Evolutionary conservation across 2,329 filamentous ascomycete species (phyloP), one percentile per base, ranked within the genome.

Genomic region (Trichoderma asperellum): DNA sequence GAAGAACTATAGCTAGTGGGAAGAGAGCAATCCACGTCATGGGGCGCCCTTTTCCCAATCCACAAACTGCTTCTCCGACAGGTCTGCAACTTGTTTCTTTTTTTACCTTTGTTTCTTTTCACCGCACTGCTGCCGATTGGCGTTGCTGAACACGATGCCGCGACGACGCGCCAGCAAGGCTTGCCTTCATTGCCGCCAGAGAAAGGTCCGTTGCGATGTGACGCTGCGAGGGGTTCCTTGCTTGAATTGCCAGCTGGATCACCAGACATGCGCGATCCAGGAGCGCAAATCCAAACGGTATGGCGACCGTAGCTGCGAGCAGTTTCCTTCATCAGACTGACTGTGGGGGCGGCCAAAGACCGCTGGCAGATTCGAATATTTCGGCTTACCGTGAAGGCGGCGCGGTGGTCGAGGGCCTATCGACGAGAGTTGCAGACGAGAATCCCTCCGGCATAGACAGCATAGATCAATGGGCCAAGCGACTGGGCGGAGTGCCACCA

Each of bases 181-280:
- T 4, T 69, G 68, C 29, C 52, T 66, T 18, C 68, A 63, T 32
- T 69, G 68, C 4, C 68, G 61, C 40, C 61, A 59, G 2, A 63
- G 71, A 66, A 73, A 73, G 24, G 70, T 73, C 10, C 70, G 71
- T 4, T 73, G 71, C 62, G 69, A 73, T 43, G 71, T 73, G 35
- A 68, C 65, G 5, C 40, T 69, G 18, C 53, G 56, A 18, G 71
- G 71, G 5, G 58, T 67, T 18, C 71, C 71, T 10, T 73, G 71
- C 52, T 68, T 70, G 32, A 73, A 72, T 43, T 73, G 71, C 47
- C 62, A 63, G 32, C 57, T 72, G 5, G 71, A 72, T 32, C 40
- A 60, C 32, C 49, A 61, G n/a, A 59, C 60, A 12, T 72, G 71
- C 52, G 56, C 58, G 18, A 55, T 72, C 21, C 49, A 63, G 29